phyloP scores from a whole-genome alignment of 495 filamentous ascomycete genomes.

The Clavariopsis aquatica region DNA sequence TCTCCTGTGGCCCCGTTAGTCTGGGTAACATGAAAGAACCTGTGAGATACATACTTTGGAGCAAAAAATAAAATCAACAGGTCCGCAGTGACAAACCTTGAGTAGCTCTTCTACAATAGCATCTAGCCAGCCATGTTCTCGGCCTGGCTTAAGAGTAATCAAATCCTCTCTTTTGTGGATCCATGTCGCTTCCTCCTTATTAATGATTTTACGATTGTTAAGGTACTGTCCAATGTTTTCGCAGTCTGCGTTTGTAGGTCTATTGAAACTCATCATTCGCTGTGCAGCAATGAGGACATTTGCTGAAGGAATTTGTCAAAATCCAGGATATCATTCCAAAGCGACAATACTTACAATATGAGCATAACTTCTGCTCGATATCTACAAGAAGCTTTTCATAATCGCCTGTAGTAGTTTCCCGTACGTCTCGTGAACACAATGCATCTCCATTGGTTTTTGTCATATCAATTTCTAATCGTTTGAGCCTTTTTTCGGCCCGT shows the following conservation, averaged over 20 bases:
- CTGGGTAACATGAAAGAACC: neutral
- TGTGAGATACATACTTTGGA: neutral
- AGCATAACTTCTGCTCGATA: conserved; percentile 31
- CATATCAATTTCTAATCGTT: conserved; percentile 28
- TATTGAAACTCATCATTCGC: conserved; percentile 38
- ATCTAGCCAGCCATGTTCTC: conserved; percentile 47
- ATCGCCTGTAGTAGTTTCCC: conserved; percentile 2
- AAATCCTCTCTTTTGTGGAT: conserved; percentile 48
- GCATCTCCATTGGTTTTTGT: conserved; percentile 1
- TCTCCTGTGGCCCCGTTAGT: conserved; percentile 14
- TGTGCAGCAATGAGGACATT: conserved; percentile 35
- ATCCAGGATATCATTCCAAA: neutral
- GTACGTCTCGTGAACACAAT: conserved; percentile 15
- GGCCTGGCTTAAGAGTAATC: conserved; percentile 43
- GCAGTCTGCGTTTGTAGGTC: conserved; percentile 43
- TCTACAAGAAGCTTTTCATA: conserved; percentile 14
- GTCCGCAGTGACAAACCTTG: conserved; percentile 31
- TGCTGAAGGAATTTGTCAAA: conserved; percentile 5
- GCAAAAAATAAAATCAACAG: conserved; percentile 22
- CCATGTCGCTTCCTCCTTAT: conserved; percentile 36
- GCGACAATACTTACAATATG: conserved; percentile 20
- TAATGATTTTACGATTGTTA: conserved; percentile 35
- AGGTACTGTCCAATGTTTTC: conserved; percentile 44
- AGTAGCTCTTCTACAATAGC: conserved; percentile 40
- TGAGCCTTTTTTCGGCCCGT: conserved; percentile 35